These are phyloP conservation scores for Pinus taeda DNA, from an alignment of 75 land plant genomes.

Conservation along the genomic window DNA sequence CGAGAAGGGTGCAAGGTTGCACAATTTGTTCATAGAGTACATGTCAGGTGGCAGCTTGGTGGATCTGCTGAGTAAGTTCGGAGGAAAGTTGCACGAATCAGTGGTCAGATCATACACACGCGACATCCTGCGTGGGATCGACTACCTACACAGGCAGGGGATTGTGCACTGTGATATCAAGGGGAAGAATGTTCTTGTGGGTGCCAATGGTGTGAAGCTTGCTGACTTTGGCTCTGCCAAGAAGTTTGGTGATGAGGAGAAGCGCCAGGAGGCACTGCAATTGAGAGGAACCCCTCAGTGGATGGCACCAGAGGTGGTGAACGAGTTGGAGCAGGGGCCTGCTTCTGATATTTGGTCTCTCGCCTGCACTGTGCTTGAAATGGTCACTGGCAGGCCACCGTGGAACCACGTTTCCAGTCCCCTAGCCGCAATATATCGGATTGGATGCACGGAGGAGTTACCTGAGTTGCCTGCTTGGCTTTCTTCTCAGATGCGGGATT, in stretches of 20 bases:
- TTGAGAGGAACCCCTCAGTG: constrained; percentile 37
- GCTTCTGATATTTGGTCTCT: constrained; percentile 38
- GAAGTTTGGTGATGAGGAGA: constrained; percentile 35
- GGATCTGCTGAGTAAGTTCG: constrained; percentile 26
- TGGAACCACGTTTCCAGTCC: constrained; percentile 28
- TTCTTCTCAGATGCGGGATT: constrained; percentile 62
- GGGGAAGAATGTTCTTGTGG: constrained; percentile 58
- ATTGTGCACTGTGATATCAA: constrained; percentile 77
- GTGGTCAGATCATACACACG: constrained; percentile 28
- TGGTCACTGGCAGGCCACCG: constrained; percentile 40
- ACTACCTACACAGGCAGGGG: constrained; percentile 34
- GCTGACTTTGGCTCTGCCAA: constrained; percentile 74
- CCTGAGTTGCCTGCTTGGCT: constrained; percentile 54
- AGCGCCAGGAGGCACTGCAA: background rate
- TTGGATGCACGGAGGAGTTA: constrained; percentile 42
- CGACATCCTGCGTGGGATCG: constrained; percentile 36
- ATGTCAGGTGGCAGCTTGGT: constrained; percentile 51
- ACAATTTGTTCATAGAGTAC: constrained; percentile 52
- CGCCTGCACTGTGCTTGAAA: constrained; percentile 35
- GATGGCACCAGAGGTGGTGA: constrained; percentile 47
- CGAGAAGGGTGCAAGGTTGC: constrained; percentile 20
- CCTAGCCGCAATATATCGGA: constrained; percentile 49
- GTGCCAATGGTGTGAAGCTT: constrained; percentile 50
- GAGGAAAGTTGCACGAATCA: constrained; percentile 23
- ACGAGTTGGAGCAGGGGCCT: constrained; percentile 14